Conservation (phyloP, 108 stramenopile genomes). For the Fragilaria radians region DNA sequence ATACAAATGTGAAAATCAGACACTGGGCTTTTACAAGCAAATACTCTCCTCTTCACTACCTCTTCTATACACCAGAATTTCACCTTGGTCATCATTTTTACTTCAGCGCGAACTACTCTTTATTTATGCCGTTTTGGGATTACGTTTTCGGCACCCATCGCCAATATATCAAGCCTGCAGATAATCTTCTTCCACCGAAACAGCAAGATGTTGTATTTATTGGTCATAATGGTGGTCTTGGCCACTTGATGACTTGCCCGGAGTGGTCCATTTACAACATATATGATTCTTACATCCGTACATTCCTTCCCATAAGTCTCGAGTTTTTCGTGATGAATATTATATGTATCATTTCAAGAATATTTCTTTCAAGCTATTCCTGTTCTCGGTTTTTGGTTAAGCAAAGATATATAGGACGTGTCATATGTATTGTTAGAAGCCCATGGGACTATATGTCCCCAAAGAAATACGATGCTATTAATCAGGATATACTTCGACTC, state of each 20-base stretch:
- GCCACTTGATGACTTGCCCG: conserved; percentile 56
- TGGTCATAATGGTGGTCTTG: conserved; percentile 62
- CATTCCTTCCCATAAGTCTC: conserved; percentile 43
- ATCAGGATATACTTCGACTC: conserved; percentile 52
- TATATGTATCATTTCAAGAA: conserved; percentile 25
- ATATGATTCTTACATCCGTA: conserved; percentile 41
- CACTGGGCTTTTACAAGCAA: conserved; percentile 46
- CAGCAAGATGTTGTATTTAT: conserved; percentile 68
- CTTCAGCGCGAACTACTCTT: conserved; percentile 55
- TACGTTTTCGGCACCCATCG: conserved; percentile 52
- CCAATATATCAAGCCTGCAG: conserved; percentile 42
- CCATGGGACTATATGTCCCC: conserved; percentile 57
- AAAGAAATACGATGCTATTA: conserved; percentile 35
- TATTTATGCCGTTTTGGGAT: conserved; percentile 71
- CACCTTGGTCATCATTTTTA: conserved; percentile 67
- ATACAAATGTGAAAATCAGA: conserved; percentile 51
- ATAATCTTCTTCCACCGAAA: conserved; percentile 36
- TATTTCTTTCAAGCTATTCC: conserved; percentile 38
- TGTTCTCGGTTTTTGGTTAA: conserved; percentile 54
- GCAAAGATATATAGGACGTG: conserved; percentile 46
- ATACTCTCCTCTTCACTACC: conserved; percentile 52
- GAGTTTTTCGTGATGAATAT: conserved; percentile 48
- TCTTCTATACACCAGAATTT: conserved; percentile 70
- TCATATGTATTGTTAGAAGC: conserved; percentile 52
- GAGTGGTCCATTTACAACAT: conserved; percentile 52